Evolutionary conservation across 805 yeast genomes (phyloP), one percentile per base, ranked within the genome.

Genomic region (Isabelozyma pseudorhagii): DNA sequence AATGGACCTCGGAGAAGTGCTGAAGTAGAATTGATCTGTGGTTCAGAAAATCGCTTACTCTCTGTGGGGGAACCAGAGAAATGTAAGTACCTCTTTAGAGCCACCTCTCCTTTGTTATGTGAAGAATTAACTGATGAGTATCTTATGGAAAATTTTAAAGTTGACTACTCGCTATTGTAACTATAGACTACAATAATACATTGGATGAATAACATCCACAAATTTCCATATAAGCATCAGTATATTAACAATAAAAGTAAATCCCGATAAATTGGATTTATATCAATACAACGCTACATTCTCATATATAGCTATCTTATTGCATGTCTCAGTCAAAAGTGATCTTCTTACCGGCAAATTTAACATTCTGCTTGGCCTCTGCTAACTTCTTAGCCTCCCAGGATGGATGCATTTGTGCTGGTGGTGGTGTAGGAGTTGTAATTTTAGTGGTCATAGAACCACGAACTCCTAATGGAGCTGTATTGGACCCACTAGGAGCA

Each of bases 321-420:
- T 36, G 14, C 14, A 36, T 36, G 15, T 6, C 17, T 52, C 57
- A 72, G 58, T 84, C 90, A 64, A 92, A 92, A 4, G 78, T 83
- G 56, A 87, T 79, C 74, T 92, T 93, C 71, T 90, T 92, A 63
- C 99, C 99, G 46, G 75, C 67, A 63, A 91, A 91, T 63, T 84
- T 82, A 45, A 78, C 84, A 50, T 81, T 80, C 54, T 74, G 64
- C 46, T 82, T 80, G 56, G 86, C 87, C 61, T 88, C 87, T 27
- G 84, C 88, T 54, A 79, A 69, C 71, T 80, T 83, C 72, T 88
- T 89, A 18, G 99, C 99, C 58, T 82, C 85, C 99, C 99, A 94
- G 2, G 99, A 94, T n/a, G 99, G 99, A 80, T 94, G 99, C 55
- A 87, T 49, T 17, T 47, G 51, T 10, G 50, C 48, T 6, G 47